These are phyloP conservation scores for Cladosporium velox DNA, from an alignment of 2,329 filamentous ascomycete species.

Conservation along the genomic window DNA sequence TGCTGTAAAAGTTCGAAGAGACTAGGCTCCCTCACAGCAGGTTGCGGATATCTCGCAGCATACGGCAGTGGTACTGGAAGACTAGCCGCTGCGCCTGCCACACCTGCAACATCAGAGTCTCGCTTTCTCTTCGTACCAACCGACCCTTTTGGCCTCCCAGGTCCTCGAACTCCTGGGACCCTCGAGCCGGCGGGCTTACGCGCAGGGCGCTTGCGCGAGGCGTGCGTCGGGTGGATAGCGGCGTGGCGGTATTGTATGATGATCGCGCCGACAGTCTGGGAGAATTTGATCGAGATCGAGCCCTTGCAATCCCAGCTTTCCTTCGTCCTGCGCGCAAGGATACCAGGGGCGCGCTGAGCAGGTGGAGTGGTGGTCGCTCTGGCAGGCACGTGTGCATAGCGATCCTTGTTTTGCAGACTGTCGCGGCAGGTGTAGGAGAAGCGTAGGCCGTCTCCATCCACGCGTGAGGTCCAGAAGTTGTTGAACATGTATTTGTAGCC, in stretches of 20 bases:
- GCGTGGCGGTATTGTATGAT: constrained; percentile 51
- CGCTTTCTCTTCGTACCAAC: constrained; percentile 3
- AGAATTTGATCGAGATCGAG: constrained; percentile 52
- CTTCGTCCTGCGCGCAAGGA: constrained; percentile 26
- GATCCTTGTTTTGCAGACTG: constrained; percentile 53
- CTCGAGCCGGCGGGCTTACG: constrained; percentile 26
- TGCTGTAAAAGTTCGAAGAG: constrained; percentile 19
- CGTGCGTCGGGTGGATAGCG: constrained; percentile 50
- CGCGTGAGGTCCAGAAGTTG: constrained; percentile 49
- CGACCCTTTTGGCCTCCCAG: constrained; percentile 10
- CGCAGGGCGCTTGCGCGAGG: constrained; percentile 45
- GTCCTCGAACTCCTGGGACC: not conserved
- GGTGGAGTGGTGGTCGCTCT: constrained; percentile 31
- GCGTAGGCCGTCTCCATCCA: constrained; percentile 47
- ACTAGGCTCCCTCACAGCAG: constrained; percentile 6
- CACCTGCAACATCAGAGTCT: not conserved
- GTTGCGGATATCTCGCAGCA: not conserved
- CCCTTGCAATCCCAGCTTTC: constrained; percentile 52
- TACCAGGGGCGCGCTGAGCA: not conserved
- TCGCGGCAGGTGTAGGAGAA: constrained; percentile 55
- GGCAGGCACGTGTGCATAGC: constrained; percentile 45
- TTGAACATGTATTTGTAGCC: constrained; percentile 54
- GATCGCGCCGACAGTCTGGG: constrained; percentile 43
- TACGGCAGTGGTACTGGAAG: not conserved
- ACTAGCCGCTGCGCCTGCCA: not conserved